A percentile compares a stretch with the other conserved stretches of the same genome.
Evolutionary conservation across 2,329 filamentous ascomycete species (phyloP).

Genomic region (Penicillium janthinellum): DNA sequence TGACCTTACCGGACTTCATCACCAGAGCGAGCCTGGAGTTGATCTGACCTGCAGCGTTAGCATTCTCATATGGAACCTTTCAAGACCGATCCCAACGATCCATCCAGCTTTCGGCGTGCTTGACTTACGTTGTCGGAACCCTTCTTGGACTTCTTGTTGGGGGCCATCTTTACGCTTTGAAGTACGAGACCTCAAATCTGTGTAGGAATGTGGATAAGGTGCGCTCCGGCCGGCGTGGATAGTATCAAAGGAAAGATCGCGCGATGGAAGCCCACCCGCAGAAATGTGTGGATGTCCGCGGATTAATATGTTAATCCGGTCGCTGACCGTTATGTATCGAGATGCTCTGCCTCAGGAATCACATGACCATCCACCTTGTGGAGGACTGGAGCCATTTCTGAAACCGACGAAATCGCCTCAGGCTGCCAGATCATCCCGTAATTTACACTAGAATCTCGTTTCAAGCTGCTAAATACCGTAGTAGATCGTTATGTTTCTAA

Average conservation of each 20-base stretch:
- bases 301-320: constrained; percentile 6
- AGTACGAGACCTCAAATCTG: constrained; percentile 20
- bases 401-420: constrained; percentile 4
- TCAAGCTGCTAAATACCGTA: not conserved
- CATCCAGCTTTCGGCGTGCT: not conserved
- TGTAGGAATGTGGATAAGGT: constrained; percentile 19
- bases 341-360: not conserved
- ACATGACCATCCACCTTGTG: not conserved
- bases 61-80: not conserved
- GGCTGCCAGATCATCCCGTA: constrained; percentile 4
- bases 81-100: not conserved
- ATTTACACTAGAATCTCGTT: not conserved
- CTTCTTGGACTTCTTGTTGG: constrained; percentile 71
- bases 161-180: constrained; percentile 57
- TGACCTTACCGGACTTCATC: constrained; percentile 68
- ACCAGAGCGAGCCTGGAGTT: constrained; percentile 69
- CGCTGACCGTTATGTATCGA: not conserved
- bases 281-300: constrained; percentile 11
- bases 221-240: constrained; percentile 41
- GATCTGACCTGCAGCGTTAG: constrained; percentile 46
- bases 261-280: constrained; percentile 4
- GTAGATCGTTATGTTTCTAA: not conserved
- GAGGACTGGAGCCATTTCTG: not conserved
- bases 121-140: constrained; percentile 66
- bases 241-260: constrained; percentile 5